Evolutionary conservation across 1,284 basidiomycete species (phyloP).

Genomic region (Irpex lacteus): DNA sequence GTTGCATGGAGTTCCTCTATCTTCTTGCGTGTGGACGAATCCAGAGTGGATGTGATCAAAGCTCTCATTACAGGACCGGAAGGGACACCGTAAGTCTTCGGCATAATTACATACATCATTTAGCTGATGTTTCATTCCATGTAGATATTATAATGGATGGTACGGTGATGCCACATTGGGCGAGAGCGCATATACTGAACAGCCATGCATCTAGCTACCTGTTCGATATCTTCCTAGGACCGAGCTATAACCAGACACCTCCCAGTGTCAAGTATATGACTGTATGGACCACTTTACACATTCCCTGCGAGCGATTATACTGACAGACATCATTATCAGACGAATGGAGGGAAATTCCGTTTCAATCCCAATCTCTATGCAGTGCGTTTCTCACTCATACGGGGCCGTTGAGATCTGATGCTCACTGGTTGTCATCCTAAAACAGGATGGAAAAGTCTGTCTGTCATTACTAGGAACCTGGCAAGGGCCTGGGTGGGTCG

Average conservation of each 20-base stretch:
- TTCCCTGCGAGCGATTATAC: constrained; percentile 1
- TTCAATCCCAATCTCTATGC: constrained; percentile 93
- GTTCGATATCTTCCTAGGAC: constrained; percentile 89
- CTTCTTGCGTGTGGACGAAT: constrained; percentile 84
- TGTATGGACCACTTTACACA: constrained; percentile 38
- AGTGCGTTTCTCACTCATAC: constrained; percentile 38
- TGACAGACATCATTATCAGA: constrained; percentile 45
- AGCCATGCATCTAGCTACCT: constrained; percentile 43
- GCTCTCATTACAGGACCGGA: constrained; percentile 87
- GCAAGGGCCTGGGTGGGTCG: constrained; percentile 86
- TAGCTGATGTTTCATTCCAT: constrained; percentile 1
- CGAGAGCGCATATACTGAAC: background rate
- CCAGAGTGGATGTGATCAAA: constrained; percentile 87
- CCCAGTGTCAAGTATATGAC: constrained; percentile 91
- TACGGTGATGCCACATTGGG: constrained; percentile 31
- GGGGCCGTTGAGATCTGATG: background rate
- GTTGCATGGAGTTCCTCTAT: constrained; percentile 89
- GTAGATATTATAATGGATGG: constrained; percentile 83
- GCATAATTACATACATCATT: constrained; percentile 1
- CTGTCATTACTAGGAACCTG: constrained; percentile 89
- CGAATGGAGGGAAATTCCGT: constrained; percentile 83
- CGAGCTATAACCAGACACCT: constrained; percentile 77
- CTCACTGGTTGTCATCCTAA: background rate
- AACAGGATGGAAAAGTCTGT: constrained; percentile 87
- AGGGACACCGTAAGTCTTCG: constrained; percentile 76